Percentiles rank a stretch among this genome's conserved stretches.
These are phyloP conservation scores for Coemansia sp. DNA, from an alignment of 192 early-diverging fungal species.

Conservation along the genomic window DNA sequence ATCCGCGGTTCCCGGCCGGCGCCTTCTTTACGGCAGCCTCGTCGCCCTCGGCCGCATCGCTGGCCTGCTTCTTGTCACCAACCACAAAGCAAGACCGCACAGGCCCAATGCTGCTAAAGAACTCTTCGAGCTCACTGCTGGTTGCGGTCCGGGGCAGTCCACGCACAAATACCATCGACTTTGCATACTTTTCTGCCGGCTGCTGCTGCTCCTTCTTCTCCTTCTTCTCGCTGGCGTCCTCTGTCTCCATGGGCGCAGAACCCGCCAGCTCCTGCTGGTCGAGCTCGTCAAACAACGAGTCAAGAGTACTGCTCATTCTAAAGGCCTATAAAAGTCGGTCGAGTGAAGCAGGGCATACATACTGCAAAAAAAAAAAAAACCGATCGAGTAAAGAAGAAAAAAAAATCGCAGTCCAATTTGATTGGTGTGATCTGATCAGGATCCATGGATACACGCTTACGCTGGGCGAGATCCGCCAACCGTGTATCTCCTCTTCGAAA, in stretches of 20 bases:
- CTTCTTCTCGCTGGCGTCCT: not conserved
- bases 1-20: constrained; percentile 64
- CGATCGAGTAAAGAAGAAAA: too few relatives aligned
- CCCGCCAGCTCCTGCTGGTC: constrained; percentile 52
- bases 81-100: constrained; percentile 88
- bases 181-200: constrained; percentile 43
- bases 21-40: constrained; percentile 5
- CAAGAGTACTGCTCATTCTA: too few relatives aligned
- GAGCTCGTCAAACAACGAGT: constrained; percentile 72
- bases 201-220: constrained; percentile 7
- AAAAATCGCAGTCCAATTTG: not conserved
- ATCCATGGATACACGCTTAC: too few relatives aligned
- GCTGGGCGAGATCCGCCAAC: too few relatives aligned
- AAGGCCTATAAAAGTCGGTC: too few relatives aligned
- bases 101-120: constrained; percentile 86
- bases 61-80: constrained; percentile 47
- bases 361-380: not conserved
- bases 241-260: too few relatives aligned
- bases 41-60: constrained; percentile 15
- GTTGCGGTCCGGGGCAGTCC: constrained; percentile 80
- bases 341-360: not conserved
- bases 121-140: constrained; percentile 72
- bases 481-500: too few relatives aligned
- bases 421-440: not conserved
- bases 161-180: constrained; percentile 81